A percentile compares a stretch with the other conserved stretches of the same genome.
phyloP scores from a whole-genome alignment of 805 yeast species.

The Kurtzmaniella cleridarum region DNA sequence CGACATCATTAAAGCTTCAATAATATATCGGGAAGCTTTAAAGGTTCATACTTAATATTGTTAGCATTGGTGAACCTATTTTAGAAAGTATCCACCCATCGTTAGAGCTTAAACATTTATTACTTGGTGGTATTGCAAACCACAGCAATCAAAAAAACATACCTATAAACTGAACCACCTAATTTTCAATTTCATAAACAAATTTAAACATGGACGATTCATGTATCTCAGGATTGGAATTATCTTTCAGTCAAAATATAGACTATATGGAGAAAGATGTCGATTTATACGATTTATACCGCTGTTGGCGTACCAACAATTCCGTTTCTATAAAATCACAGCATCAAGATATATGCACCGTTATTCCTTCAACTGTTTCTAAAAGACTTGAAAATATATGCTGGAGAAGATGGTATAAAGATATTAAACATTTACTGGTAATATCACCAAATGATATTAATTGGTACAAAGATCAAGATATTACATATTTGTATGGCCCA shows the following conservation, averaged over 20 bases:
- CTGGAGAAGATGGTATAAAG: slow-evolving; percentile 37
- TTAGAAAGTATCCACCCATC: no score
- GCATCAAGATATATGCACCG: slow-evolving; percentile 13
- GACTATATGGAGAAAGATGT: slow-evolving; percentile 23
- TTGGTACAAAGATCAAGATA: slow-evolving; percentile 51
- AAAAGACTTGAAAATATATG: slow-evolving; percentile 29
- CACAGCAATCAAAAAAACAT: no score
- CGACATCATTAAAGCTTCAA: no score
- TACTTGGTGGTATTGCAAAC: no score
- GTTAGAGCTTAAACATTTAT: no score
- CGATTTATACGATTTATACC: slow-evolving; percentile 13
- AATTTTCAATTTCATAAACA: no score
- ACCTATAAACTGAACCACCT: no score
- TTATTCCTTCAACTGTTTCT: slow-evolving; percentile 17
- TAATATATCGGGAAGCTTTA: no score
- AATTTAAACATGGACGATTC: slow-evolving; percentile 5
- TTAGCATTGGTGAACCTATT: no score
- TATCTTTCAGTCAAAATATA: slow-evolving; percentile 16
- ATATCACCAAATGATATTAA: slow-evolving; percentile 42
- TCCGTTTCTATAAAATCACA: slow-evolving; percentile 10
- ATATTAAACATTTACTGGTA: slow-evolving; percentile 20
- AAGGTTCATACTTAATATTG: no score
- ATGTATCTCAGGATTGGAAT: slow-evolving; percentile 1
- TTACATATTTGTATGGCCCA: slow-evolving; percentile 54
- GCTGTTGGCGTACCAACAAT: slow-evolving; percentile 23